phyloP scores from a whole-genome alignment of 2,329 filamentous ascomycete species.

The Aureobasidium sp. region DNA sequence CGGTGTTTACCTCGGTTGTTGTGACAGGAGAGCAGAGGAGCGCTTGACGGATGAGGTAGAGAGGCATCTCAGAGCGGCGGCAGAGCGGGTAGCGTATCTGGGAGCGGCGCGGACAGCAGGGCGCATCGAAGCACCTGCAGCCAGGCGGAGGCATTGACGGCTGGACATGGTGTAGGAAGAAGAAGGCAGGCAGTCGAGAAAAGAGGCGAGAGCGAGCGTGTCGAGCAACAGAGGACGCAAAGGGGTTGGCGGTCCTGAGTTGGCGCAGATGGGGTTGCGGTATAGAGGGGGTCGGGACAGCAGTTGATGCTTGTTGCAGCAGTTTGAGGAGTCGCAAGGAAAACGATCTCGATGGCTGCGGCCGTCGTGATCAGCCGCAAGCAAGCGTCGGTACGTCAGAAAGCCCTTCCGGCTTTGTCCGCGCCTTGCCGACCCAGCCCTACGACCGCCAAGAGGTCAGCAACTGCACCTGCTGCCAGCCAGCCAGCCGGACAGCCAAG shows the following conservation, averaged over 20 bases:
- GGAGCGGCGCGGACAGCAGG: conserved; percentile 24
- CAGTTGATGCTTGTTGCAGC: conserved; percentile 7
- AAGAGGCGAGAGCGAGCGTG: conserved; percentile 1
- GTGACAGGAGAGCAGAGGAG: conserved; percentile 17
- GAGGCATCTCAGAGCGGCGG: conserved; percentile 16
- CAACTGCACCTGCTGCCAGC: conserved; percentile 7
- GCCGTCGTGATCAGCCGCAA: conserved; percentile 10
- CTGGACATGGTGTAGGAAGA: conserved; percentile 27
- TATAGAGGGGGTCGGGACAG: neutral
- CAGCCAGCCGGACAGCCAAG: too few relatives aligned
- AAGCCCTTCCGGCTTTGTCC: neutral
- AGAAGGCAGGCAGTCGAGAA: conserved; percentile 3
- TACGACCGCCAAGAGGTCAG: conserved; percentile 11
- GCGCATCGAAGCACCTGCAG: conserved; percentile 22
- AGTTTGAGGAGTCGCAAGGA: neutral
- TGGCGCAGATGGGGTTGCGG: neutral
- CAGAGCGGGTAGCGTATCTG: conserved; percentile 16
- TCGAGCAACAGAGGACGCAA: conserved; percentile 4
- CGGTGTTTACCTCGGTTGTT: conserved; percentile 17
- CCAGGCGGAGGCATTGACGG: conserved; percentile 32
- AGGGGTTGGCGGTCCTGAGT: neutral
- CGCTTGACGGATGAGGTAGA: conserved; percentile 17
- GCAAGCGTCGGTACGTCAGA: conserved; percentile 11
- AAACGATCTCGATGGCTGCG: neutral
- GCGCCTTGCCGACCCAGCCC: neutral